Evolutionary conservation across 371 early-diverging fungal species (phyloP).

Genomic region (Zychaea mexicana): DNA sequence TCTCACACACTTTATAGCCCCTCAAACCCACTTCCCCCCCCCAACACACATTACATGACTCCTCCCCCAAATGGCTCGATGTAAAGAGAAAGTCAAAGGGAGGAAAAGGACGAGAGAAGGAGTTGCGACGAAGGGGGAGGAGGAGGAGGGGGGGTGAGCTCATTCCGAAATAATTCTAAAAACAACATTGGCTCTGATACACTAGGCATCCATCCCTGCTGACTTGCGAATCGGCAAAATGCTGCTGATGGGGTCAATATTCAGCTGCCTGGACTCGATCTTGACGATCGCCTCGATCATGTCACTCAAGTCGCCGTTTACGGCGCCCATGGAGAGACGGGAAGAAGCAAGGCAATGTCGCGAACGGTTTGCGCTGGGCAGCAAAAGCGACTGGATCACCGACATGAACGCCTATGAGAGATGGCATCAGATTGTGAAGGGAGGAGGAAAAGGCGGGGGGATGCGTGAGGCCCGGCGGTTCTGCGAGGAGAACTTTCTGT

Average conservation of each 20-base stretch:
- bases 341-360: slow-evolving; percentile 62
- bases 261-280: slow-evolving; percentile 80
- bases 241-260: slow-evolving; percentile 79
- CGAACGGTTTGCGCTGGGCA: slow-evolving; percentile 56
- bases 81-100: too few relatives aligned
- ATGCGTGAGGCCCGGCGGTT: slow-evolving; percentile 37
- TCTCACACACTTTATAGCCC: too few relatives aligned
- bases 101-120: too few relatives aligned
- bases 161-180: slow-evolving; percentile 1
- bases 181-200: background rate
- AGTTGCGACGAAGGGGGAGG: too few relatives aligned
- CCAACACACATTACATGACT: too few relatives aligned
- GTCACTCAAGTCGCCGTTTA: slow-evolving; percentile 73
- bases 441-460: slow-evolving; percentile 22
- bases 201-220: slow-evolving; percentile 80
- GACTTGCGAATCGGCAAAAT: slow-evolving; percentile 90
- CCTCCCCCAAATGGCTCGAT: too few relatives aligned
- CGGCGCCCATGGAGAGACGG: slow-evolving; percentile 64
- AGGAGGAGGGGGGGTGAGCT: background rate
- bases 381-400: slow-evolving; percentile 69
- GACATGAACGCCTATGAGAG: slow-evolving; percentile 68
- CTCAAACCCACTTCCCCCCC: too few relatives aligned
- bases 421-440: slow-evolving; percentile 49
- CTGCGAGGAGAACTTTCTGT: slow-evolving; percentile 63
- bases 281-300: slow-evolving; percentile 83